These are phyloP conservation scores for Oxytropis ochrocephala DNA, from an alignment of 306 rosid species.

Conservation along the genomic window DNA sequence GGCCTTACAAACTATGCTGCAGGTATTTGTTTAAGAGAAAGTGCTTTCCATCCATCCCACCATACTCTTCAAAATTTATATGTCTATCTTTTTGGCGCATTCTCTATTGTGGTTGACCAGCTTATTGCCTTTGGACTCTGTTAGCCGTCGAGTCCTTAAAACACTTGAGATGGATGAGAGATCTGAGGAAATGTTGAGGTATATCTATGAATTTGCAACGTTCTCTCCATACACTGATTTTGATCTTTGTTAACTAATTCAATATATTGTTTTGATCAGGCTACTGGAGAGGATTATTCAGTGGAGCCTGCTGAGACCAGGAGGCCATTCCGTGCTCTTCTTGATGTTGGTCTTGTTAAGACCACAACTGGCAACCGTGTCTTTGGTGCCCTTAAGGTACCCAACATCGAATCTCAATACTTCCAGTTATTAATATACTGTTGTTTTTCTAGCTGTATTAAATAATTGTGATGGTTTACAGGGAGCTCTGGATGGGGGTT, in stretches of 20 bases:
- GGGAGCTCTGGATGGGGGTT: slow-evolving; percentile 93
- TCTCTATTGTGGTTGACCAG: slow-evolving; percentile 16
- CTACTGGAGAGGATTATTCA: slow-evolving; percentile 83
- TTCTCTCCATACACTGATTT: too few species aligned
- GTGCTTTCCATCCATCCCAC: neutral
- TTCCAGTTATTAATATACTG: neutral
- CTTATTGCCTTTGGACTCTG: slow-evolving; percentile 89
- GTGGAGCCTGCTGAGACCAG: slow-evolving; percentile 85
- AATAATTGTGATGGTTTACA: slow-evolving; percentile 12
- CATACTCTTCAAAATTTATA: neutral
- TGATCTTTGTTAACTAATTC: neutral
- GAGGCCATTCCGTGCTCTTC: slow-evolving; percentile 97
- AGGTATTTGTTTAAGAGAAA: slow-evolving; percentile 31
- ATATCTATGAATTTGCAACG: neutral
- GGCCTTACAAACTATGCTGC: slow-evolving; percentile 95
- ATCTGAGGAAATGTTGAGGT: slow-evolving; percentile 90
- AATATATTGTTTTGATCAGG: slow-evolving; percentile 22
- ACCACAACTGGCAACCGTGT: slow-evolving; percentile 90
- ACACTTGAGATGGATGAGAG: slow-evolving; percentile 71
- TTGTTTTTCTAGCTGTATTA: neutral
- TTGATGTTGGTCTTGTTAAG: slow-evolving; percentile 79
- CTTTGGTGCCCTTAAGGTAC: slow-evolving; percentile 80
- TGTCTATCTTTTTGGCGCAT: neutral
- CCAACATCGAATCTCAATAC: neutral
- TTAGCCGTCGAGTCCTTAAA: slow-evolving; percentile 80